Conservation (phyloP, 2,329 filamentous ascomycete species). For the Penicillium sp. region DNA sequence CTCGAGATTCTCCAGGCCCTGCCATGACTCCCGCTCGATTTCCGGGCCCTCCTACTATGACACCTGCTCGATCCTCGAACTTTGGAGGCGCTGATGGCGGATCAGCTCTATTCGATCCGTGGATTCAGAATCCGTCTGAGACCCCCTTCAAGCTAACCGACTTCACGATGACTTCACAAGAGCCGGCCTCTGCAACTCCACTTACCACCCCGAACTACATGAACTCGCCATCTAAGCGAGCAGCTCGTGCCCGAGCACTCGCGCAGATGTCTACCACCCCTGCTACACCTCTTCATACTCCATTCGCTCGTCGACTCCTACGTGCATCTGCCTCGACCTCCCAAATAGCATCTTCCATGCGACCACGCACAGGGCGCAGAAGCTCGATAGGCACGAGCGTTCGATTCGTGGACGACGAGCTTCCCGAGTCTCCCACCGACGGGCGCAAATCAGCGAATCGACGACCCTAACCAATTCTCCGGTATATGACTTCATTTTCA, state of each 20-base stretch:
- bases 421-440: constrained; percentile 40
- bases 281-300: constrained; percentile 43
- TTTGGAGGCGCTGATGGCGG: constrained; percentile 20
- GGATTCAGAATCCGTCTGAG: constrained; percentile 32
- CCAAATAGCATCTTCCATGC: constrained; percentile 25
- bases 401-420: constrained; percentile 41
- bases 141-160: constrained; percentile 40
- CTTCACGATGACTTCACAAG: constrained; percentile 31
- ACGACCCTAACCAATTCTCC: constrained; percentile 23
- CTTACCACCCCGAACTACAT: constrained; percentile 44
- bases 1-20: constrained; percentile 30
- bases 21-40: constrained; percentile 28
- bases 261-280: constrained; percentile 46
- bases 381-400: constrained; percentile 37
- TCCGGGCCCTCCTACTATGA: constrained; percentile 12
- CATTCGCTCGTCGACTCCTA: constrained; percentile 42
- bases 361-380: constrained; percentile 26
- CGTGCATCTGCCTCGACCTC: constrained; percentile 23
- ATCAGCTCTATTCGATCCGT: constrained; percentile 34
- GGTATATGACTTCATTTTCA: constrained; percentile 10
- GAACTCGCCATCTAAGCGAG: constrained; percentile 47
- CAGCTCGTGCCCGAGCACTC: constrained; percentile 42
- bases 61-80: constrained; percentile 24
- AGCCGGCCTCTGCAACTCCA: constrained; percentile 34
- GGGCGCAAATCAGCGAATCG: constrained; percentile 37